Evolutionary conservation across 305 asterid species (phyloP).

Genomic region (Solanum hybrid): DNA sequence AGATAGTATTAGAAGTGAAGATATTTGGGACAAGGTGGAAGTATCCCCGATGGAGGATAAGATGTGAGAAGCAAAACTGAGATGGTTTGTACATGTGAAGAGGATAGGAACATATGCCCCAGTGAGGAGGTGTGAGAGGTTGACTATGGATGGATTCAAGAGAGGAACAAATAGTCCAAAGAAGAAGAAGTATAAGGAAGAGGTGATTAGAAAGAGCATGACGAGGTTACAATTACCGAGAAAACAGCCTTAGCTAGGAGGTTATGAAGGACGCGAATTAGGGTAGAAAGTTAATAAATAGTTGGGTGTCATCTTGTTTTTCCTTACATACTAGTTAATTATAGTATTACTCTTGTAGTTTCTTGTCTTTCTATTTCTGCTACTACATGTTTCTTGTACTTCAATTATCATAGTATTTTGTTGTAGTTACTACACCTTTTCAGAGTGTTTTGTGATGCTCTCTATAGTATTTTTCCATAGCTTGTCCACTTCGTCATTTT

Average conservation of each 20-base stretch:
- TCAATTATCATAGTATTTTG: not conserved
- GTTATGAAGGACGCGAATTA: not conserved
- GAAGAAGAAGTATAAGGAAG: not conserved
- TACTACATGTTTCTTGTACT: not conserved
- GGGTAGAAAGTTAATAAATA: not conserved
- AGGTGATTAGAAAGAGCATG: not conserved
- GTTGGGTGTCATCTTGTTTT: not conserved
- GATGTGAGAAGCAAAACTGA: not conserved
- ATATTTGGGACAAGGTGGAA: not conserved
- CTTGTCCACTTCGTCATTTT: not conserved
- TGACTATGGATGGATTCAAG: not conserved
- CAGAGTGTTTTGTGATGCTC: not conserved
- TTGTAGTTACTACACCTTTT: not conserved
- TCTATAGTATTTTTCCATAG: not conserved
- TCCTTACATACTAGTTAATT: not conserved
- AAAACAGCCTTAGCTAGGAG: not conserved
- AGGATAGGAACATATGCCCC: not conserved
- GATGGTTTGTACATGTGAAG: not conserved
- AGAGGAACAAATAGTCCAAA: not conserved
- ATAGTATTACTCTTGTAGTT: not conserved
- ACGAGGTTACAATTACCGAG: not conserved
- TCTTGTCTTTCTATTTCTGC: not conserved
- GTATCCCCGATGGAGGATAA: not conserved
- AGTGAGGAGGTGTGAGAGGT: not conserved
- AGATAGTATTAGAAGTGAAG: not conserved